phyloP scores from a whole-genome alignment of 768 basidiomycete genomes.

The Galerina sulciceps region DNA sequence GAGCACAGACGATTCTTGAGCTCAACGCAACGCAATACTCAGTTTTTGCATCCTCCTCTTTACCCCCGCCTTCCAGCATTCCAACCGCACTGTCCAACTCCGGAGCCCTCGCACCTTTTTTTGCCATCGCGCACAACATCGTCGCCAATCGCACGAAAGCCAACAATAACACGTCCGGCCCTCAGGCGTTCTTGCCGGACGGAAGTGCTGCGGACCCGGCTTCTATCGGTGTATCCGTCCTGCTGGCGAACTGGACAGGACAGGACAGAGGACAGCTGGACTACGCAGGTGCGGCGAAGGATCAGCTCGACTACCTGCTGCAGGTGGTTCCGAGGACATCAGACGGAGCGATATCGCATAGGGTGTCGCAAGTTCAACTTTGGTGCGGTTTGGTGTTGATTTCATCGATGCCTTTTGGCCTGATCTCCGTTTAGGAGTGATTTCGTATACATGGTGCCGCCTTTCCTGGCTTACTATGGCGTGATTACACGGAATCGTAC shows the following conservation, averaged over 20 bases:
- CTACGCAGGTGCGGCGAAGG: slow-evolving; percentile 65
- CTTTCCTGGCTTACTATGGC: slow-evolving; percentile 87
- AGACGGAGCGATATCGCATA: slow-evolving; percentile 86
- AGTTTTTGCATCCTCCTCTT: slow-evolving; percentile 31
- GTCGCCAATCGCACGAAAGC: slow-evolving; percentile 50
- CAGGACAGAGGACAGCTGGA: slow-evolving; percentile 43
- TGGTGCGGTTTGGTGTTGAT: slow-evolving; percentile 37
- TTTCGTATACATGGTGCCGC: slow-evolving; percentile 85
- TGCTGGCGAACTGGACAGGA: slow-evolving; percentile 57
- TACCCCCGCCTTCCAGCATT: slow-evolving; percentile 40
- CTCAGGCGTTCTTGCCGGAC: slow-evolving; percentile 60
- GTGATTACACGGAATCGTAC: slow-evolving; percentile 58
- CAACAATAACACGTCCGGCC: slow-evolving; percentile 47
- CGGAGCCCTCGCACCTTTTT: slow-evolving; percentile 52
- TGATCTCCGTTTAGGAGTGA: slow-evolving; percentile 58
- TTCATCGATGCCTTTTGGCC: not conserved
- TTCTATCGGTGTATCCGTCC: slow-evolving; percentile 72
- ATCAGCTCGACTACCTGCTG: slow-evolving; percentile 69
- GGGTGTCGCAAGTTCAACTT: slow-evolving; percentile 67
- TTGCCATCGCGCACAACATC: slow-evolving; percentile 53
- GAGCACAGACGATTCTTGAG: slow-evolving; percentile 52
- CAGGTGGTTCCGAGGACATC: slow-evolving; percentile 58
- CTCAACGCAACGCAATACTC: slow-evolving; percentile 49
- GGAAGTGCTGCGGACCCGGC: slow-evolving; percentile 80
- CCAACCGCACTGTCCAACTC: slow-evolving; percentile 31